phyloP scores from a whole-genome alignment of 768 basidiomycete species.

The Tulasnella sp. region DNA sequence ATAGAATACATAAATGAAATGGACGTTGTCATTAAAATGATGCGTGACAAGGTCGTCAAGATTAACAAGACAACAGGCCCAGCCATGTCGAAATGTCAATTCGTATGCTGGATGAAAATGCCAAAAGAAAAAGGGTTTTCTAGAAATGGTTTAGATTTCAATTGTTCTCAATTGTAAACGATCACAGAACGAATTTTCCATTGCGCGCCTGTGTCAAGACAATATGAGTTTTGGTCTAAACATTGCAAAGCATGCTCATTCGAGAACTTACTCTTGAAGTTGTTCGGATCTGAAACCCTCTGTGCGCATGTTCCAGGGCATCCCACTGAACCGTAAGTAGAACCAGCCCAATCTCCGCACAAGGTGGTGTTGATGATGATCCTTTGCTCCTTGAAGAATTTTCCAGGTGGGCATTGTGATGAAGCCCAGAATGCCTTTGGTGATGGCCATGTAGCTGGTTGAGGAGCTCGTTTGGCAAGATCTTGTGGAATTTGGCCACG shows the following conservation, averaged over 20 bases:
- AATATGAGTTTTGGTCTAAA: too few relatives aligned
- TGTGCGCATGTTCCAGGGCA: constrained; percentile 28
- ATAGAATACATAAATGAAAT: too few relatives aligned
- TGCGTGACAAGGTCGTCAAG: too few relatives aligned
- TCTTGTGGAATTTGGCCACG: constrained; percentile 24
- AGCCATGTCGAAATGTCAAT: too few relatives aligned
- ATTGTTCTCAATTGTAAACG: not conserved
- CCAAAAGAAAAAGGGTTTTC: too few relatives aligned
- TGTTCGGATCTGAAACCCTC: constrained; percentile 40
- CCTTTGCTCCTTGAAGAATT: constrained; percentile 30
- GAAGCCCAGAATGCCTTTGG: constrained; percentile 31
- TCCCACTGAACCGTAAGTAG: constrained; percentile 23
- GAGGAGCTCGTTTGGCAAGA: constrained; percentile 24
- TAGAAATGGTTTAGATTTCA: too few relatives aligned
- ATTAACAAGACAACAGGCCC: too few relatives aligned
- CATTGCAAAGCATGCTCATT: not conserved
- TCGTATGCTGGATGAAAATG: too few relatives aligned
- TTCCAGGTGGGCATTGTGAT: constrained; percentile 26
- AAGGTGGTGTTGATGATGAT: constrained; percentile 33
- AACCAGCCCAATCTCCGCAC: constrained; percentile 35
- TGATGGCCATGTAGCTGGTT: constrained; percentile 32
- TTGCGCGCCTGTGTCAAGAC: not conserved
- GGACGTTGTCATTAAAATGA: too few relatives aligned
- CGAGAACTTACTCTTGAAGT: constrained; percentile 29
- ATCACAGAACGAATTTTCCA: constrained; percentile 6